Percentiles rank a stretch among this genome's conserved stretches.
Evolutionary conservation across 2,329 filamentous ascomycete genomes (phyloP).

Genomic region (Pseudogymnoascus sp.): DNA sequence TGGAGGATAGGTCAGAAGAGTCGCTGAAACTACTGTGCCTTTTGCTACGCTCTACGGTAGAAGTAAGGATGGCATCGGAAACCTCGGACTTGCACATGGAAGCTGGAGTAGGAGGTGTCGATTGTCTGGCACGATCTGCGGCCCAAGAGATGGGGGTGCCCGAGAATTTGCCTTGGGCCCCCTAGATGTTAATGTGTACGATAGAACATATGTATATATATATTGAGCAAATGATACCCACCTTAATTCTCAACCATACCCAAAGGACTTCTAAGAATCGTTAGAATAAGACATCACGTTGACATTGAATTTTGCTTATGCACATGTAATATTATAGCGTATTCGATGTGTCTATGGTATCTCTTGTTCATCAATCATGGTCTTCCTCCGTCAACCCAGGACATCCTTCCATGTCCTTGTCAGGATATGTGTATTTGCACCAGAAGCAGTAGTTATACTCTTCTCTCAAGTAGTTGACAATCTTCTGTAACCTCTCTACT

Average conservation of each 20-base stretch:
- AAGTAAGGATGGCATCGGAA: constrained; percentile 13
- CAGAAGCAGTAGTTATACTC: constrained; percentile 85
- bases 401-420: constrained; percentile 73
- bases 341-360: not conserved
- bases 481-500: constrained; percentile 54
- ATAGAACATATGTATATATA: not conserved
- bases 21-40: constrained; percentile 22
- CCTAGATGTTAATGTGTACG: constrained; percentile 12
- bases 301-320: not conserved
- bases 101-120: not conserved
- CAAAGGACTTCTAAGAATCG: not conserved
- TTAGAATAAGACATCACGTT: not conserved
- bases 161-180: constrained; percentile 17
- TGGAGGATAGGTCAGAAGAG: constrained; percentile 24
- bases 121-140: constrained; percentile 11
- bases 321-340: not conserved
- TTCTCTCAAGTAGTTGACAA: constrained; percentile 63
- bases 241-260: not conserved
- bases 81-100: constrained; percentile 2
- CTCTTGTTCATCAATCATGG: constrained; percentile 40
- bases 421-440: constrained; percentile 80
- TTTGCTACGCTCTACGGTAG: constrained; percentile 21
- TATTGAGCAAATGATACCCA: constrained; percentile 6
- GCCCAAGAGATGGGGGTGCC: constrained; percentile 22
- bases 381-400: constrained; percentile 84